Base-by-base conservation (phyloP, 306 rosid genomes). In the Trifolium dubium region DNA sequence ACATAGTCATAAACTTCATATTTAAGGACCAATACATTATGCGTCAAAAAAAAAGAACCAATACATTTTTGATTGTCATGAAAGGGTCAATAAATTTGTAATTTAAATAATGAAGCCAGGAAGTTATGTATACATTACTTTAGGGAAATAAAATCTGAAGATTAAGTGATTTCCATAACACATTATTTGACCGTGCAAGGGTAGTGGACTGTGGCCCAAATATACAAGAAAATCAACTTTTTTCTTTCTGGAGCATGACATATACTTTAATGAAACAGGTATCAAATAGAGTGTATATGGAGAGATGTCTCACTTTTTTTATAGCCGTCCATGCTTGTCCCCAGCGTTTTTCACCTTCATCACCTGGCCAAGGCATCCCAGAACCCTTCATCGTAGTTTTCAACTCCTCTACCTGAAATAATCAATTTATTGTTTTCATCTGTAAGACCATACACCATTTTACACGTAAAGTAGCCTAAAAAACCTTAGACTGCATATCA, bases 341-440 rank as follows among this genome's bases (percentile, higher is more conserved):
- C 99, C 99, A 94, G 71, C 90, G 82, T 41, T 90, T 67, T 82
- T 92, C 88, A 13, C 97, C 96, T 82, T 94, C 99, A 86, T 94
- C 99, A 67, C 99, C 97, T 1, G 99, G 99, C 99, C 99, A 94
- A 67, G 99, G 99, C 99, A 94, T 89, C 74, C 92, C 99, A 51
- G 97, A 94, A 87, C 92, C 68, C 85, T 85, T 79, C 97, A 94
- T 92, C 77, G 62, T 94, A 49, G 80, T 82, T 85, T 85, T 86
- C 83, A 94, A 87, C 81, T 94, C 97, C 80, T 84, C 88, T 54
- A 92, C 92, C 99, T 94, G 87, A 81, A 84, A 47, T 18, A 83
- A 58, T 14, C 64, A 58, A 74, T 61, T 60, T 64, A 60, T 71
- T 69, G 82, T 74, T 72, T 75, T 63, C 63, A 50, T 76, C 46